Percentiles rank a stretch among this genome's conserved stretches.
Conservation (phyloP, 2,329 filamentous ascomycete genomes). For the Calonectria henricotiae region DNA sequence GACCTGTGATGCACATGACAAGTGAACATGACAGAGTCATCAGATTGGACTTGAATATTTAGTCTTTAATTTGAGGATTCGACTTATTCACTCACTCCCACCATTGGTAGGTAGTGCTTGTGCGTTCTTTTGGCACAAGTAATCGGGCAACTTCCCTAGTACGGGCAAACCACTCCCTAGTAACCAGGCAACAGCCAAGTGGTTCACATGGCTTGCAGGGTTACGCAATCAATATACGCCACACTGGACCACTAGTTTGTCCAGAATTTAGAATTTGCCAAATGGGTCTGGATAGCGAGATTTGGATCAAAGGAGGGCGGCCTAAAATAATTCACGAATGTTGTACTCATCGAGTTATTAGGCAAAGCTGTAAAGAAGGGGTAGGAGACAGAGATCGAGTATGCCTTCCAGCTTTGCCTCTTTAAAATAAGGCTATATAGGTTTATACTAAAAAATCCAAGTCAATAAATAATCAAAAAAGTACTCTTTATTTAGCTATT, state of each 20-base stretch:
- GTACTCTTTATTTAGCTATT: too few relatives aligned
- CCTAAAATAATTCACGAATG: not conserved
- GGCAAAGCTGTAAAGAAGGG: too few relatives aligned
- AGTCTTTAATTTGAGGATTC: not conserved
- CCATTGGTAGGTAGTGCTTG: not conserved
- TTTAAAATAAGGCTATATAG: too few relatives aligned
- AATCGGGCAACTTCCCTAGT: not conserved
- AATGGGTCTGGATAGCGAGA: not conserved
- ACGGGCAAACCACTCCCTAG: not conserved
- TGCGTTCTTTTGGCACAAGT: not conserved
- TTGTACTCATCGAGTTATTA: not conserved
- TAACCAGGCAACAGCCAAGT: not conserved
- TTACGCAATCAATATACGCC: constrained; percentile 4
- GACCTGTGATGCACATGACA: not conserved
- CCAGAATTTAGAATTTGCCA: not conserved
- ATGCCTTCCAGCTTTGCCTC: too few relatives aligned
- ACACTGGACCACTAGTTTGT: not conserved
- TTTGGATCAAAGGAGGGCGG: not conserved
- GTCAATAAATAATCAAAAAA: too few relatives aligned
- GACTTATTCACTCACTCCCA: not conserved
- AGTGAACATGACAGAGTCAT: not conserved
- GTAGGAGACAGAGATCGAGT: too few relatives aligned
- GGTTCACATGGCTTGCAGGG: constrained; percentile 2
- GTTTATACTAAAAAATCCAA: too few relatives aligned
- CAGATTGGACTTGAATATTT: not conserved